phyloP scores from a whole-genome alignment of 2,329 filamentous ascomycete genomes.

The Xylariaceae sp. region DNA sequence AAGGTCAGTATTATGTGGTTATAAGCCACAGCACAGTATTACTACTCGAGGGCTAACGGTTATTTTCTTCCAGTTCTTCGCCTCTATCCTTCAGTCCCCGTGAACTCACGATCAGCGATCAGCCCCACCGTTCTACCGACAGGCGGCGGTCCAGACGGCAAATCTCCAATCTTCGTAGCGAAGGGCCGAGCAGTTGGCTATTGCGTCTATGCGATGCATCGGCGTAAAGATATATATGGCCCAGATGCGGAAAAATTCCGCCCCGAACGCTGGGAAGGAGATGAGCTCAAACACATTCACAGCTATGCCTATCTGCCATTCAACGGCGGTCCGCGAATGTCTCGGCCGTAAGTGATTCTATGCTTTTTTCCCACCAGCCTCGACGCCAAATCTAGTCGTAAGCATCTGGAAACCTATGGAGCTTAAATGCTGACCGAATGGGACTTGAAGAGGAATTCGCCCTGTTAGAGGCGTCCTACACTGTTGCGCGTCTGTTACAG shows the following conservation, averaged over 20 bases:
- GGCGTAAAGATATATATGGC: constrained; percentile 33
- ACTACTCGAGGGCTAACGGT: not conserved
- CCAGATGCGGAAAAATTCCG: constrained; percentile 29
- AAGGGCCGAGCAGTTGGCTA: constrained; percentile 25
- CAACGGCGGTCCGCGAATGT: constrained; percentile 3
- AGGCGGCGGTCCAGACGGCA: constrained; percentile 31
- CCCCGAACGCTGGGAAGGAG: constrained; percentile 30
- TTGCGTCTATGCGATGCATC: constrained; percentile 28
- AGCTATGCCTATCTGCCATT: constrained; percentile 1
- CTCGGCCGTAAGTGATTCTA: constrained; percentile 3
- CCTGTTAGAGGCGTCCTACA: too few species aligned
- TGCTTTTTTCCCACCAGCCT: too few species aligned
- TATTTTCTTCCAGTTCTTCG: not conserved
- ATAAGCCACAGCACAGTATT: too few species aligned
- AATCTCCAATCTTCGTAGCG: constrained; percentile 24
- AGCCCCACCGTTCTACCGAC: constrained; percentile 27
- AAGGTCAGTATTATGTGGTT: constrained; percentile 3
- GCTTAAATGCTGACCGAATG: too few species aligned
- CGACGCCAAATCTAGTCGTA: too few species aligned
- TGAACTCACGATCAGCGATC: constrained; percentile 1
- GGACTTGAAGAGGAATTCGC: too few species aligned
- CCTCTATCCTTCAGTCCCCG: constrained; percentile 4
- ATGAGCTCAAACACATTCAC: not conserved
- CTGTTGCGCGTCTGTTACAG: too few species aligned
- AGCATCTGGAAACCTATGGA: too few species aligned